Conservation (phyloP, 306 rosid species). For the Spatholobus suberectus region DNA sequence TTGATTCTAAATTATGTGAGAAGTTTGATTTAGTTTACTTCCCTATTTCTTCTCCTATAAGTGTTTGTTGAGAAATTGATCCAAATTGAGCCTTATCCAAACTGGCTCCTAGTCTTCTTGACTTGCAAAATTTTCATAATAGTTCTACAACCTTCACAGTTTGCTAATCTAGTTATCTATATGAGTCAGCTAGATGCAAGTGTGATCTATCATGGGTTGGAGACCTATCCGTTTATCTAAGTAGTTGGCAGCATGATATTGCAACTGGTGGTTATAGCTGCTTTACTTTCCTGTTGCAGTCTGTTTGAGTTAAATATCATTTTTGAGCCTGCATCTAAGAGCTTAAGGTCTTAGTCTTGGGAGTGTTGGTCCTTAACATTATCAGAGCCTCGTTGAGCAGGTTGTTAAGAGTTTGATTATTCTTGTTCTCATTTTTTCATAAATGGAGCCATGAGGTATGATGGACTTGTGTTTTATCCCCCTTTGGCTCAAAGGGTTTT, state of each 20-base stretch:
- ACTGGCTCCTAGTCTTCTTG: neutral
- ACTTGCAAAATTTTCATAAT: neutral
- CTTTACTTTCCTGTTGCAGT: neutral
- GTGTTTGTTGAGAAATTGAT: neutral
- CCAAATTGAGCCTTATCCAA: too few species aligned
- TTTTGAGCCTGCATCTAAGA: neutral
- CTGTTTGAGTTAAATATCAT: neutral
- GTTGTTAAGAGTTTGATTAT: neutral
- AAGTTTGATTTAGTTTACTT: neutral
- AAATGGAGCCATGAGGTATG: neutral
- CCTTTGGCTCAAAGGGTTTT: neutral
- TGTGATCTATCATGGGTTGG: neutral
- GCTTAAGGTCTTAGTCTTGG: neutral
- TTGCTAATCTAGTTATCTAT: neutral
- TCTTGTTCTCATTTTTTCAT: neutral
- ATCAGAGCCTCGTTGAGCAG: neutral
- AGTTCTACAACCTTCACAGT: neutral
- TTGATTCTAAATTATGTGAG: neutral
- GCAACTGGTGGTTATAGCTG: neutral
- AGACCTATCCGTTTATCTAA: neutral
- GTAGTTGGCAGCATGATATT: neutral
- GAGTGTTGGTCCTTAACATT: conserved; percentile 1
- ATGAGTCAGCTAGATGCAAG: neutral
- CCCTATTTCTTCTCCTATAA: neutral
- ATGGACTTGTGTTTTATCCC: neutral